A percentile compares a stretch with the other conserved stretches of the same genome.
Conservation (phyloP, 768 basidiomycete species). For the Lepiota subincarnata region DNA sequence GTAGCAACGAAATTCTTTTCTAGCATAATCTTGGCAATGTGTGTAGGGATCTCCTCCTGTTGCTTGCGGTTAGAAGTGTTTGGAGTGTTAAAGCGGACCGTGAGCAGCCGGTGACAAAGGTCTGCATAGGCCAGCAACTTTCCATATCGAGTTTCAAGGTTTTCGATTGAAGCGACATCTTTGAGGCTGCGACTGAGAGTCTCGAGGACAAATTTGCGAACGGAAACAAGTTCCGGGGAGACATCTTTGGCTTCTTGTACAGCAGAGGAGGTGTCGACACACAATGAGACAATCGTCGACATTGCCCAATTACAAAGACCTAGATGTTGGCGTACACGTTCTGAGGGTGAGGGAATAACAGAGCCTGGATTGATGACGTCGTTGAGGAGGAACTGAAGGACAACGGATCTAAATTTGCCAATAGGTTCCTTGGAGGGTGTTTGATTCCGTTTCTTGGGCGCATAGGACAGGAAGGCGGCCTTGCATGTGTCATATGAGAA, state of each 20-base stretch:
- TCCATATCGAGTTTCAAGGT: slow-evolving; percentile 76
- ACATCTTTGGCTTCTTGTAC: slow-evolving; percentile 71
- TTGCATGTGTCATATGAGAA: slow-evolving; percentile 95
- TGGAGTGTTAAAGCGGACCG: slow-evolving; percentile 62
- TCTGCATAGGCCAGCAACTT: slow-evolving; percentile 84
- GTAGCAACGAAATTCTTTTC: slow-evolving; percentile 95
- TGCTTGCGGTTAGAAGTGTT: slow-evolving; percentile 42
- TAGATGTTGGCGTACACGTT: slow-evolving; percentile 51
- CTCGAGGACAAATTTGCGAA: slow-evolving; percentile 91
- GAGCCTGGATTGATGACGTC: slow-evolving; percentile 79
- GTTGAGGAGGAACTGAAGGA: slow-evolving; percentile 76
- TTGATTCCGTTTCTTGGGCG: slow-evolving; percentile 58
- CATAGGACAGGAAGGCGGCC: slow-evolving; percentile 76
- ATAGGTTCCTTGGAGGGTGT: slow-evolving; percentile 59
- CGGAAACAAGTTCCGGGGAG: slow-evolving; percentile 72
- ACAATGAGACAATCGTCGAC: slow-evolving; percentile 90
- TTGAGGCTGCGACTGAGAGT: slow-evolving; percentile 83
- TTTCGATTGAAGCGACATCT: slow-evolving; percentile 59
- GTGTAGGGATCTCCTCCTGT: slow-evolving; percentile 76
- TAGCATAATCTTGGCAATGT: slow-evolving; percentile 95
- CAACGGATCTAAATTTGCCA: slow-evolving; percentile 58
- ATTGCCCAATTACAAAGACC: slow-evolving; percentile 81
- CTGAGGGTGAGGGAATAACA: slow-evolving; percentile 57
- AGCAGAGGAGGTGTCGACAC: slow-evolving; percentile 68
- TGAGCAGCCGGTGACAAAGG: slow-evolving; percentile 82